Base-by-base conservation (phyloP, 2,329 filamentous ascomycete species). In the Ophiosphaerella herpotricha region DNA sequence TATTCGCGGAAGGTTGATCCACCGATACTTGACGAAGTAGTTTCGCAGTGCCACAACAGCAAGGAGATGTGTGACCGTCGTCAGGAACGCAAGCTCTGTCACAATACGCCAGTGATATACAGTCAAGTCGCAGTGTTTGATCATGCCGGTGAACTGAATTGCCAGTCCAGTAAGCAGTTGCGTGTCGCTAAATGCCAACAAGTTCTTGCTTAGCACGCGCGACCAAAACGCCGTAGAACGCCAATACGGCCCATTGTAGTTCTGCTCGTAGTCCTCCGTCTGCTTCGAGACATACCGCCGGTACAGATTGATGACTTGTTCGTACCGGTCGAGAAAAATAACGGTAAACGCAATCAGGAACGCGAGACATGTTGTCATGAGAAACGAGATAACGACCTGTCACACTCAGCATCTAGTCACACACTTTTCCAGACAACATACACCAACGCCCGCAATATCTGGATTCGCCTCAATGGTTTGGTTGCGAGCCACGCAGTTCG, bases 51-150 rank as follows among this genome's bases (percentile, higher is more conserved):
- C 56, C 12, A 70, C 57, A 2, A 70, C 57, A 2, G 64, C 58
- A 3, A 70, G 52, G 0, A 70, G 56, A 39, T 70, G 67, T 5
- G 66, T 68, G 7, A 70, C 59, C 0, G 67, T 68, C 0, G 67
- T 70, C 2, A 70, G 53, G 24, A 71, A 69, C 0, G 64, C 66
- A 11, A 69, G 58, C 18, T 70, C 64, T 1, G 54, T 57, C 2
- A 68, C 62, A 44, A 70, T 59, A 4, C 55, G 48, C 52, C 67
- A 70, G 43, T 70, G 67, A 47, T 70, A 70, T 12, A 70, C 56
- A 9, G 64, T 63, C 35, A 70, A 52, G 3, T 58, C 43, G 52
- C 67, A 70, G 52, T 70, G 67, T 29, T 68, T 58, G 4, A 70
- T 47, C 48, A 70, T 43, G 13, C 64, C 67, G 2, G 64, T 65